Percentiles rank a stretch among this genome's conserved stretches.
Evolutionary conservation across 2,329 filamentous ascomycete genomes (phyloP).

Genomic region (Pseudogymnoascus sp.): DNA sequence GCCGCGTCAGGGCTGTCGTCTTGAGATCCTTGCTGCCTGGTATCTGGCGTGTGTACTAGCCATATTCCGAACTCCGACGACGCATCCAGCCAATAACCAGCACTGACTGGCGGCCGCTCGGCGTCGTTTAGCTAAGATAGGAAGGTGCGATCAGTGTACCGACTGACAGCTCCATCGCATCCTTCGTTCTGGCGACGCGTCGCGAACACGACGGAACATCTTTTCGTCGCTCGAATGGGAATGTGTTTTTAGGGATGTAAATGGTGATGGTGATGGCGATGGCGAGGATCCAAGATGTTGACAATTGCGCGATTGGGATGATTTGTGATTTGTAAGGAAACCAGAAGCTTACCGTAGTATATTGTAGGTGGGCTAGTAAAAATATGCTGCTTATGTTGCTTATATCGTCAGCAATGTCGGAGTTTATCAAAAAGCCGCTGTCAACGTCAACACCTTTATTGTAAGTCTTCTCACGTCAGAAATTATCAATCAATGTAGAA

Average conservation of each 20-base stretch:
- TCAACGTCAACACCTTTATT: neutral
- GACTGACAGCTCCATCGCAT: neutral
- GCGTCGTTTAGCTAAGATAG: neutral
- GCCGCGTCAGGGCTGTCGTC: neutral
- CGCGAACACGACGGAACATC: neutral
- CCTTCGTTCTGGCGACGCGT: neutral
- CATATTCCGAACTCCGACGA: neutral
- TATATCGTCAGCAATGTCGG: neutral
- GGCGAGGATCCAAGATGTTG: neutral
- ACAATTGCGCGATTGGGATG: neutral
- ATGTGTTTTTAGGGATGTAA: neutral
- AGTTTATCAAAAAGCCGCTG: neutral
- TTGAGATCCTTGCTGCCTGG: neutral
- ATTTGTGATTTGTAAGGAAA: conserved; percentile 1
- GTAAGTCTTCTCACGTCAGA: neutral
- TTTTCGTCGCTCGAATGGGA: neutral
- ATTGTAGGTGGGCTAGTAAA: neutral
- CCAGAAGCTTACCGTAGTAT: neutral
- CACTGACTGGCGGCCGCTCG: neutral
- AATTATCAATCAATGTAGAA: neutral
- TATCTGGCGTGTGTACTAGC: neutral
- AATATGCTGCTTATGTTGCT: neutral
- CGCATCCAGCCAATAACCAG: neutral
- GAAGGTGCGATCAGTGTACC: neutral
- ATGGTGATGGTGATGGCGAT: too few species aligned